A percentile compares a stretch with the other conserved stretches of the same genome.
These are phyloP conservation scores for Omphalea diandra DNA, from an alignment of 441 rosid genomes.

Conservation along the genomic window DNA sequence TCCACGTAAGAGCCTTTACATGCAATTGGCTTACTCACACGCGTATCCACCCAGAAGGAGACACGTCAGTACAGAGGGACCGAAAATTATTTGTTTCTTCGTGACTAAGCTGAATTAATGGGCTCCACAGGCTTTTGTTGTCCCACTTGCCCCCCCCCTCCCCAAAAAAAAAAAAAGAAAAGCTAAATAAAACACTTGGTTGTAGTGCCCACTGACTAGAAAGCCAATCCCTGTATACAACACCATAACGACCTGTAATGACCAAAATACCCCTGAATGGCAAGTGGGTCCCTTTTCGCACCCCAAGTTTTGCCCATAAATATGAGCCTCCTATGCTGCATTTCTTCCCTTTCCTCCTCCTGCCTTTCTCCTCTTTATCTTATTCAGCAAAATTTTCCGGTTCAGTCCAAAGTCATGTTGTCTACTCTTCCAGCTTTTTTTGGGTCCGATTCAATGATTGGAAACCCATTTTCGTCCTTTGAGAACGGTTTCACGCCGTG, in stretches of 20 bases:
- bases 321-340: slow-evolving; percentile 56
- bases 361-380: slow-evolving; percentile 37
- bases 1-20: slow-evolving; percentile 27
- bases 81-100: slow-evolving; percentile 50
- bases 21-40: slow-evolving; percentile 27
- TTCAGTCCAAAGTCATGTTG: slow-evolving; percentile 55
- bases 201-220: slow-evolving; percentile 51
- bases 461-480: slow-evolving; percentile 38
- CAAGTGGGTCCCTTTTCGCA: slow-evolving; percentile 19
- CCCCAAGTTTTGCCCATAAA: slow-evolving; percentile 44
- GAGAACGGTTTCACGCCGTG: slow-evolving; percentile 58
- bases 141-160: too few species aligned
- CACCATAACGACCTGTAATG: neutral
- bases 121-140: slow-evolving; percentile 24
- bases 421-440: slow-evolving; percentile 45
- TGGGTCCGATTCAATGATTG: slow-evolving; percentile 34
- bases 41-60: neutral
- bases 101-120: slow-evolving; percentile 42
- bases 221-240: slow-evolving; percentile 28
- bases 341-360: slow-evolving; percentile 93
- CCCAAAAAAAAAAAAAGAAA: slow-evolving; percentile 25
- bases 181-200: too few species aligned
- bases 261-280: slow-evolving; percentile 31
- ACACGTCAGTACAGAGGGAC: slow-evolving; percentile 28
- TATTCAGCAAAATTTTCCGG: slow-evolving; percentile 18